Evolutionary conservation across 768 basidiomycete genomes (phyloP), one percentile per base, ranked within the genome.

Genomic region (Galerina sulciceps): DNA sequence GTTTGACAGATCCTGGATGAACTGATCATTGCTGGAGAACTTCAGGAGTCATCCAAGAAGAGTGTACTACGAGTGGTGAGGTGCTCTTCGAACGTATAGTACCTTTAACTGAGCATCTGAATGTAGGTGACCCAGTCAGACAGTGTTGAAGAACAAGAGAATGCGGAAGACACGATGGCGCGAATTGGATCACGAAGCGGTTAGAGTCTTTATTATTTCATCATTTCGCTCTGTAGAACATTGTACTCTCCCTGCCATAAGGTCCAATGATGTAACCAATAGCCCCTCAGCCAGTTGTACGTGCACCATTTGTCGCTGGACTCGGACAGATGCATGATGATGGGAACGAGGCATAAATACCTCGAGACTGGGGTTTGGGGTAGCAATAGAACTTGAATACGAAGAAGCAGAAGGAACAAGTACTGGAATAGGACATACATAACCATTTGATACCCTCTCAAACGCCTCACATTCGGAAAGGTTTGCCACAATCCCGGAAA

Each of bases 1-100:
- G 23, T 14, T 31, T 58, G 41, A 49, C 62, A 78, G 90, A 93
- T 99, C 66, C 79, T 99, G 52, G 97, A 99, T 69, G 97, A 99
- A 73, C 82, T 99, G 51, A 94, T 99, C 70, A 96, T 99, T 53
- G 90, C 95, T 9, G 97, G 97, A 48, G 97, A 99, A 73, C 79
- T 99, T 64, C 96, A 99, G 76, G 97, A 99, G 72, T 95, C 96
- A 2, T 96, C 94, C 10, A 99, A 99, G 83, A 92, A 93, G 69
- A 88, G 90, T 5, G 91, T 93, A 6, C 77, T 94, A 40, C 76
- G 79, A 50, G 79, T 81, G 66, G 79, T 79, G 60, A 48, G 78
- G 71, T 49, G 50, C 36, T 47, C 56, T 36, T 44, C 46, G 31
- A 20, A n/a, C 31, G 55, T 53, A 44, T 18, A 37, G 23, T 36